phyloP scores from a whole-genome alignment of 1,284 basidiomycete genomes.

The Rhodotorula sp. region DNA sequence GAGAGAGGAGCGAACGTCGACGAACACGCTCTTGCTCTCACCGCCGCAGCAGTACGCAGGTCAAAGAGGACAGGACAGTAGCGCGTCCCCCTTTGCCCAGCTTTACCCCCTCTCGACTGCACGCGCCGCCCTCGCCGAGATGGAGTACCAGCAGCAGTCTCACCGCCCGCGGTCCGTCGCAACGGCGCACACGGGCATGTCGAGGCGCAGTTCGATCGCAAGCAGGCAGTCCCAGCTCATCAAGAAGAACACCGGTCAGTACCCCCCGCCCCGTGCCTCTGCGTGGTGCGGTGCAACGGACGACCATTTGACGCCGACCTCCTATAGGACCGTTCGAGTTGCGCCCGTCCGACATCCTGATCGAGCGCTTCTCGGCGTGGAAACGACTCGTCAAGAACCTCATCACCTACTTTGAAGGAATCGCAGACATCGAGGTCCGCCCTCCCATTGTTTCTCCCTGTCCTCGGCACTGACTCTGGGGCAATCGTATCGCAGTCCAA shows the following conservation, averaged over 20 bases:
- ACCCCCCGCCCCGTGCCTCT: background rate
- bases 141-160: slow-evolving; percentile 14
- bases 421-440: slow-evolving; percentile 84
- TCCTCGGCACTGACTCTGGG: background rate
- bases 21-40: too few relatives aligned
- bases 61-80: too few relatives aligned
- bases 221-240: slow-evolving; percentile 51
- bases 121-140: background rate
- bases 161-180: slow-evolving; percentile 29
- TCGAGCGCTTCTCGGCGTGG: slow-evolving; percentile 91
- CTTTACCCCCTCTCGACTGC: too few relatives aligned
- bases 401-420: slow-evolving; percentile 63
- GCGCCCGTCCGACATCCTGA: slow-evolving; percentile 91
- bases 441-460: too few relatives aligned
- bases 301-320: too few relatives aligned
- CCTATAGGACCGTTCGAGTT: slow-evolving; percentile 65
- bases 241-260: slow-evolving; percentile 52
- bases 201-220: slow-evolving; percentile 40
- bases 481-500: slow-evolving; percentile 60
- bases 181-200: slow-evolving; percentile 30
- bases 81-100: too few relatives aligned
- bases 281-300: too few relatives aligned
- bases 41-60: too few relatives aligned
- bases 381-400: slow-evolving; percentile 95
- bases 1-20: too few relatives aligned